These are phyloP conservation scores for Candida ipomoeae DNA, from an alignment of 805 yeast species.

Conservation along the genomic window DNA sequence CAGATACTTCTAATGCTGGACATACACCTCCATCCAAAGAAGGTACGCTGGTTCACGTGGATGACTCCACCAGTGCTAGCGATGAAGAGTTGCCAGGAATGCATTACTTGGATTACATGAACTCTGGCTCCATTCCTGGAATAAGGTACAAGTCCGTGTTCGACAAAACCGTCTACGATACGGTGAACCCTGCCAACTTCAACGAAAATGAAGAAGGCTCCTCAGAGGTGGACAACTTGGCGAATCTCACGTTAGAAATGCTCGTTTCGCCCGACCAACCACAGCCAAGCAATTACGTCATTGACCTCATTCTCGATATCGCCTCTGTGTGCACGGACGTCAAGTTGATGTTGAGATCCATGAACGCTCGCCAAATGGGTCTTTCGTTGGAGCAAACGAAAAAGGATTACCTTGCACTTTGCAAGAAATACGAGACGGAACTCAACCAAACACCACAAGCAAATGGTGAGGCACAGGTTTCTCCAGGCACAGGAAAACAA, in stretches of 20 bases:
- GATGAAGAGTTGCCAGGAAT: slow-evolving; percentile 30
- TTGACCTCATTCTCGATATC: slow-evolving; percentile 59
- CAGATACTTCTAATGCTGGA: not conserved
- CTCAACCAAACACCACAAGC: slow-evolving; percentile 16
- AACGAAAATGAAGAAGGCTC: slow-evolving; percentile 14
- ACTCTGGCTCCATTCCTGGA: slow-evolving; percentile 20
- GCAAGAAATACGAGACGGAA: slow-evolving; percentile 11
- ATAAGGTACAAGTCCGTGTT: slow-evolving; percentile 36
- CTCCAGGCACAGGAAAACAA: slow-evolving; percentile 15
- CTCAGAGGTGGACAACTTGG: slow-evolving; percentile 14
- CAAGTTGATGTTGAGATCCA: slow-evolving; percentile 55
- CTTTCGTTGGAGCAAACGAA: slow-evolving; percentile 25
- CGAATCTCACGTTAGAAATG: slow-evolving; percentile 46
- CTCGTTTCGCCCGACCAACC: slow-evolving; percentile 53
- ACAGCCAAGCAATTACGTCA: slow-evolving; percentile 50
- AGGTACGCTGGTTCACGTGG: not conserved
- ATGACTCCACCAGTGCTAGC: slow-evolving; percentile 23
- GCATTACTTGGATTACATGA: slow-evolving; percentile 27
- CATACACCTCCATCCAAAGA: not conserved
- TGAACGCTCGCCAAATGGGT: slow-evolving; percentile 52
- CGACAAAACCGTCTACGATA: slow-evolving; percentile 22
- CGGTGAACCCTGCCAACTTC: slow-evolving; percentile 12
- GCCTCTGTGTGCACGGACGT: slow-evolving; percentile 61
- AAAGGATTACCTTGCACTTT: slow-evolving; percentile 14
- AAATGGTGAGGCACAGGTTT: slow-evolving; percentile 13